phyloP scores from a whole-genome alignment of 306 rosid genomes.

The Quercus wislizeni region DNA sequence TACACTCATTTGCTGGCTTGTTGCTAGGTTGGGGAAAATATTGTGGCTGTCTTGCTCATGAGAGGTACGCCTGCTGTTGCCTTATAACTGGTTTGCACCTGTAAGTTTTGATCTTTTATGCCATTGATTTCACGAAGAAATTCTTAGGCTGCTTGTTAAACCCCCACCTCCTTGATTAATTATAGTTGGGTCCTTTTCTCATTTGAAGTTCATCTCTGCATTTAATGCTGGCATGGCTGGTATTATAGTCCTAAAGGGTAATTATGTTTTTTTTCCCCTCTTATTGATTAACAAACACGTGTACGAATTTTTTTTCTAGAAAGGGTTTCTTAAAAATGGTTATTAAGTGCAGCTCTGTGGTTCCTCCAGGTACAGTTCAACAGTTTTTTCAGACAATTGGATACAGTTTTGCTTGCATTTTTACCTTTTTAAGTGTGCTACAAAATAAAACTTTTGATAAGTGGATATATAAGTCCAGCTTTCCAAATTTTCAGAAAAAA shows the following conservation, averaged over 20 bases:
- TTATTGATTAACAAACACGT: background rate
- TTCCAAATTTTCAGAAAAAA: background rate
- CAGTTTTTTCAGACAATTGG: background rate
- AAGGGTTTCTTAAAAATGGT: background rate
- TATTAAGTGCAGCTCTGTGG: background rate
- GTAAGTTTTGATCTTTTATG: constrained; percentile 24
- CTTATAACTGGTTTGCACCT: background rate
- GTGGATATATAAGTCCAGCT: background rate
- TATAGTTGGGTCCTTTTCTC: constrained; percentile 2
- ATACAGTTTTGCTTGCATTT: background rate
- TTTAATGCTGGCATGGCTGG: background rate
- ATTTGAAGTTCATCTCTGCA: constrained; percentile 13
- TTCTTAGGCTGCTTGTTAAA: constrained; percentile 13
- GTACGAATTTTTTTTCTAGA: background rate
- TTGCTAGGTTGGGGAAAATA: constrained; percentile 46
- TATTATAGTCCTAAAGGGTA: background rate
- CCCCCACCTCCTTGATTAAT: constrained; percentile 4
- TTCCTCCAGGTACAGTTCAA: background rate
- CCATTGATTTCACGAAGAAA: constrained; percentile 8
- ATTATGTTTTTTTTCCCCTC: background rate
- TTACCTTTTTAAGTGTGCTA: too few species aligned
- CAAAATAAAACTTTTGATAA: background rate
- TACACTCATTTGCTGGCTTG: constrained; percentile 33
- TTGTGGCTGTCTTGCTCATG: constrained; percentile 26
- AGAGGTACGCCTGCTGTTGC: constrained; percentile 28